These are phyloP conservation scores for Beauveria scarabaeidicola DNA, from an alignment of 2,329 filamentous ascomycete species.

Conservation along the genomic window DNA sequence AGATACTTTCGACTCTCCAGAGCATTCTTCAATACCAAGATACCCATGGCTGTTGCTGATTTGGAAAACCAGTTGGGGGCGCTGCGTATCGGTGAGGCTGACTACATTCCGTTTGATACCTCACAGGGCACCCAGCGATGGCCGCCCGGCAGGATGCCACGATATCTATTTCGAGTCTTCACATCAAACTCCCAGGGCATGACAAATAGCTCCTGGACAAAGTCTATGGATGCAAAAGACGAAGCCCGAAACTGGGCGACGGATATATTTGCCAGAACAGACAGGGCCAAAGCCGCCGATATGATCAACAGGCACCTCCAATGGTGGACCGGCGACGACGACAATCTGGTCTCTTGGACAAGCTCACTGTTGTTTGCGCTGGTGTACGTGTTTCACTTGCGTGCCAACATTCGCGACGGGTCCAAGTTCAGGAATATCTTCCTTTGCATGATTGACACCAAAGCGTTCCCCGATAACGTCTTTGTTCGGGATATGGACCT, in stretches of 20 bases:
- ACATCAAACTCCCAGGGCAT: neutral
- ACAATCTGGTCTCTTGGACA: neutral
- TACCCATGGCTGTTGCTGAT: too few relatives aligned
- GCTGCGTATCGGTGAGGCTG: too few relatives aligned
- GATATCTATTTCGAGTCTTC: neutral
- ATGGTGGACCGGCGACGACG: neutral
- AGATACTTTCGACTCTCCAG: too few relatives aligned
- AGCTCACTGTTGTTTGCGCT: neutral
- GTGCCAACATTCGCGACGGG: neutral
- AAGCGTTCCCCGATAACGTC: neutral
- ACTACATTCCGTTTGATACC: too few relatives aligned
- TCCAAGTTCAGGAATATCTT: neutral
- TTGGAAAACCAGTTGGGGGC: too few relatives aligned
- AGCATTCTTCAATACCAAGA: too few relatives aligned
- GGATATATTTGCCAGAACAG: neutral
- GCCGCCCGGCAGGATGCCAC: neutral
- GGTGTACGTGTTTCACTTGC: neutral
- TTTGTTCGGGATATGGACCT: neutral
- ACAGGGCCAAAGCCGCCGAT: neutral
- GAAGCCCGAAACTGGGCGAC: neutral
- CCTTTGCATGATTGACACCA: neutral
- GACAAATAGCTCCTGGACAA: neutral
- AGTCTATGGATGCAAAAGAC: neutral
- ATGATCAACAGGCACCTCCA: neutral
- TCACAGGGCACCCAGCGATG: too few relatives aligned